phyloP scores from a whole-genome alignment of 371 early-diverging fungal genomes.

The Mycotypha africana region DNA sequence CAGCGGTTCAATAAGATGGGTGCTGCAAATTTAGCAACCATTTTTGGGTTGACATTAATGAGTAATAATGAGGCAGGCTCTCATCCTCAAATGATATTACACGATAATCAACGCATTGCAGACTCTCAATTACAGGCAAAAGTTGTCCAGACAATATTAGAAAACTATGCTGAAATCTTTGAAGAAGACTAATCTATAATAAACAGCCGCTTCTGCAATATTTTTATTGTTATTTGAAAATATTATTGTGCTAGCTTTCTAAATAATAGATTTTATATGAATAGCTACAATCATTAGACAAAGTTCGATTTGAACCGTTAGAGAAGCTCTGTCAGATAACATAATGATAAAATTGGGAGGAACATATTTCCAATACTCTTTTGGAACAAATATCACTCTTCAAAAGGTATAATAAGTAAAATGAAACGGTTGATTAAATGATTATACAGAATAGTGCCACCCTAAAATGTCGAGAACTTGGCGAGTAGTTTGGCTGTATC shows the following conservation, averaged over 20 bases:
- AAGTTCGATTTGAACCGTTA: too few relatives aligned
- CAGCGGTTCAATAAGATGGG: conserved; percentile 82
- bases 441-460: background rate
- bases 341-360: too few relatives aligned
- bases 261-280: too few relatives aligned
- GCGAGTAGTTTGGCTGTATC: background rate
- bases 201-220: too few relatives aligned
- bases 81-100: conserved; percentile 12
- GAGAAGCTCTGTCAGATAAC: too few relatives aligned
- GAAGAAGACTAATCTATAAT: conserved; percentile 41
- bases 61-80: conserved; percentile 29
- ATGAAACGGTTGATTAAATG: too few relatives aligned
- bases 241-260: too few relatives aligned
- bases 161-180: conserved; percentile 52
- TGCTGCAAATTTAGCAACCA: conserved; percentile 73
- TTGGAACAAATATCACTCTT: too few relatives aligned
- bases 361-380: too few relatives aligned
- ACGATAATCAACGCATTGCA: conserved; percentile 34
- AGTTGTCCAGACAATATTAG: conserved; percentile 56
- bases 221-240: too few relatives aligned
- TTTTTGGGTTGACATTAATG: conserved; percentile 86
- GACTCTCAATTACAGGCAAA: conserved; percentile 56
- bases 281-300: too few relatives aligned
- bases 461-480: background rate
- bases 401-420: too few relatives aligned